Evolutionary conservation across 106 monocot species (phyloP), one percentile per base, ranked within the genome.

Genomic region (Apostasia shenzhenica): DNA sequence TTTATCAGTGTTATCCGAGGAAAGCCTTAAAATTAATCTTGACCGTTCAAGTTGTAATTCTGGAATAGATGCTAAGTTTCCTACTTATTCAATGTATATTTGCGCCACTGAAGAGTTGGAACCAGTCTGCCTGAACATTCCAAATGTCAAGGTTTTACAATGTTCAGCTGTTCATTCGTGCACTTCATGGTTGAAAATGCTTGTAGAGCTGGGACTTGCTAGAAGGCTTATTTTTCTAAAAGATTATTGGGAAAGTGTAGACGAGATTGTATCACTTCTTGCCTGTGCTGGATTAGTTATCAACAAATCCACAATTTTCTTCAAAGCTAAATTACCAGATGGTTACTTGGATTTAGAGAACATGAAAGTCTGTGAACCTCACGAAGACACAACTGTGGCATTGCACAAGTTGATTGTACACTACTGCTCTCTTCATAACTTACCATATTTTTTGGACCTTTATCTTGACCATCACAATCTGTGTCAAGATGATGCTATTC

Each of bases 391-490:
- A 57, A 47, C 52, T 46, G 78, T 80, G 63, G 87, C 83, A 41
- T 80, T 87, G 41, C 84, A 92, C 82, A 86, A 81, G 74, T 83
- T 99, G 63, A 59, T 87, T 74, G 37, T 90, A 61, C 67, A 46
- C 72, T 70, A 85, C 58, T 99, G 89, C 74, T 63, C 65, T 59
- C 82, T 74, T 46, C 72, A 90, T 78, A 80, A 83, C 59, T 78
- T 92, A 67, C 92, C 92, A 59, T 58, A 78, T 50, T 72, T 99
- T 54, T 63, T 99, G 71, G 92, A 99, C 73, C 67, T 90, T 62
- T 99, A 99, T 77, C 81, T 99, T 45, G 97, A 93, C 40, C 77
- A 87, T 79, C 77, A 79, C 68, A 76, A 92, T 68, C 61, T 92
- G 71, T 79, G 53, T 67, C 41, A 67, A 14, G 83, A 90, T 76